Evolutionary conservation across 202 grass and related monocot genomes (phyloP).

Genomic region (Dendrocalamus latiflorus): DNA sequence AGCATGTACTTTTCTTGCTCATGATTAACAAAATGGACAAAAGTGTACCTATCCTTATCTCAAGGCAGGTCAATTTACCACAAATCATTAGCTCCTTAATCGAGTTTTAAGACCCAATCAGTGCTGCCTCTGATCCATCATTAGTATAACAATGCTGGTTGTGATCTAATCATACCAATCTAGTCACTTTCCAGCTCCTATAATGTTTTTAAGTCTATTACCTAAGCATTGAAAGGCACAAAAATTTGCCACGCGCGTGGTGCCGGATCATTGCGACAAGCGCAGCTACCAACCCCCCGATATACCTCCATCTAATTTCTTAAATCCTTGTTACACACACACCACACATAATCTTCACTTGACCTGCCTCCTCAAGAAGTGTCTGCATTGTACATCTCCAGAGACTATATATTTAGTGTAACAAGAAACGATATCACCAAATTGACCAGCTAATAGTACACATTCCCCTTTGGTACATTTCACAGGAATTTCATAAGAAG

Average conservation of each 20-base stretch:
- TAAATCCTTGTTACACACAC: background rate
- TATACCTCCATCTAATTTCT: background rate
- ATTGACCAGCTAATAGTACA: background rate
- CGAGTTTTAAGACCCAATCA: background rate
- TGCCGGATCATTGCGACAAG: background rate
- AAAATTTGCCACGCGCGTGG: background rate
- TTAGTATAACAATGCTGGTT: background rate
- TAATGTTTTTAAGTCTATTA: background rate
- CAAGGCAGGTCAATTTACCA: background rate
- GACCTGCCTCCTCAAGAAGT: background rate
- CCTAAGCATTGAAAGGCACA: background rate
- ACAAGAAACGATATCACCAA: background rate
- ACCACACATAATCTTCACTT: background rate
- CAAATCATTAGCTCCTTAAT: background rate
- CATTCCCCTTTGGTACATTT: too few species aligned
- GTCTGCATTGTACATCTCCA: background rate
- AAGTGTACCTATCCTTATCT: background rate
- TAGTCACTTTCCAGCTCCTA: background rate
- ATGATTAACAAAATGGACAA: constrained; percentile 7
- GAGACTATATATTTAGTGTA: background rate
- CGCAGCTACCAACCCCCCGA: background rate
- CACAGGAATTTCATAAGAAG: too few species aligned
- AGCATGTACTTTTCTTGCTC: constrained; percentile 17
- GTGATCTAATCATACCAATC: constrained; percentile 2
- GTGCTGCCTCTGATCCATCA: background rate